Percentiles rank a stretch among this genome's conserved stretches.
Evolutionary conservation across 1,284 basidiomycete genomes (phyloP).

Genomic region (Hypsizygus ulmarius): DNA sequence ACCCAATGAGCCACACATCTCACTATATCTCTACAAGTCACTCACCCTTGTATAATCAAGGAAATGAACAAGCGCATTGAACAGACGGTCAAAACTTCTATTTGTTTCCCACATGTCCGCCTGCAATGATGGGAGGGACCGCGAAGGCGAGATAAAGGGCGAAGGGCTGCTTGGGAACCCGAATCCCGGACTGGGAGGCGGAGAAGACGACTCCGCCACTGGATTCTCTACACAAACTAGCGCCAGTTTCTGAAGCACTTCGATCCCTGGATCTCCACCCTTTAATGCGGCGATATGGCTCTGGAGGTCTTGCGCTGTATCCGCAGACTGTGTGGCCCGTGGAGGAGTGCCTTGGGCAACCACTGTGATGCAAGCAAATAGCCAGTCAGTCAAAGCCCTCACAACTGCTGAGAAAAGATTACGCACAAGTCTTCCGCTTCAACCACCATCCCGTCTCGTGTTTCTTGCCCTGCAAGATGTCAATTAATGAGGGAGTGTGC

Average conservation of each 20-base stretch:
- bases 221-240: conserved; percentile 60
- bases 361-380: conserved; percentile 36
- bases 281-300: conserved; percentile 52
- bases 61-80: conserved; percentile 58
- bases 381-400: conserved; percentile 10
- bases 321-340: conserved; percentile 35
- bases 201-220: conserved; percentile 43
- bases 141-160: conserved; percentile 40
- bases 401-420: conserved; percentile 2
- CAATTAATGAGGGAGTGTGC: conserved; percentile 55
- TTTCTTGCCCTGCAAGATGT: conserved; percentile 58
- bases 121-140: conserved; percentile 41
- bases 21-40: conserved; percentile 9
- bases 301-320: conserved; percentile 47
- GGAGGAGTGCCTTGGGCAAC: conserved; percentile 46
- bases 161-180: conserved; percentile 47
- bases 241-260: conserved; percentile 58
- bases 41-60: conserved; percentile 58
- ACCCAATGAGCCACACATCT: conserved; percentile 15
- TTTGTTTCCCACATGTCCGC: conserved; percentile 64
- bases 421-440: conserved; percentile 65
- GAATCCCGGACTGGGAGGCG: conserved; percentile 42
- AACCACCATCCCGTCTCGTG: conserved; percentile 77
- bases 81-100: conserved; percentile 63
- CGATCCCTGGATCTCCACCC: conserved; percentile 46